These are phyloP conservation scores for Mucor velutinosus DNA, from an alignment of 371 early-diverging fungal species.

Conservation along the genomic window DNA sequence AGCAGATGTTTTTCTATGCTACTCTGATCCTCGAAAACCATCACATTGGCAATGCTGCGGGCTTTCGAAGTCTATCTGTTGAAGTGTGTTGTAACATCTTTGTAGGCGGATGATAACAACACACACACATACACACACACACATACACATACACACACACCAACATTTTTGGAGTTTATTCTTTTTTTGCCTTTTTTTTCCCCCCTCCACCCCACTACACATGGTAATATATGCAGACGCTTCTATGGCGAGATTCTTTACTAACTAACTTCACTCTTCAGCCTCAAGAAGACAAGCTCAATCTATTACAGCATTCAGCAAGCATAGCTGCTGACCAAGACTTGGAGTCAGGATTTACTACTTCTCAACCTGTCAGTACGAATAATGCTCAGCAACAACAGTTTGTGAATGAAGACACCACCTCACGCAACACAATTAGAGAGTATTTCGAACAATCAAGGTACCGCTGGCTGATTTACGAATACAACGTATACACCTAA, in stretches of 20 bases:
- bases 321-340: constrained; percentile 20
- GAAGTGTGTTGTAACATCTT: neutral
- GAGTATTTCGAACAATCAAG: constrained; percentile 53
- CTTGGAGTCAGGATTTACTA: constrained; percentile 15
- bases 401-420: constrained; percentile 4
- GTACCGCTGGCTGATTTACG: constrained; percentile 15
- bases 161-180: neutral
- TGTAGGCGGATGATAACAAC: neutral
- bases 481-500: neutral
- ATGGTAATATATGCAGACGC: neutral
- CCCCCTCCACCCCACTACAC: neutral
- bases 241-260: neutral
- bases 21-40: neutral
- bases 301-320: constrained; percentile 18
- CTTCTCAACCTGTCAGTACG: constrained; percentile 7
- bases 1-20: neutral
- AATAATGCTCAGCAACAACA: neutral
- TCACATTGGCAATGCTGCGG: neutral
- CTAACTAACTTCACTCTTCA: neutral
- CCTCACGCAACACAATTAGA: constrained; percentile 25
- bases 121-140: neutral
- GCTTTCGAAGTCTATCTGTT: neutral
- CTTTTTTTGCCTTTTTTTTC: neutral
- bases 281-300: constrained; percentile 19
- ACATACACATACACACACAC: too few species aligned